A percentile compares a stretch with the other conserved stretches of the same genome.
phyloP scores from a whole-genome alignment of 768 basidiomycete species.

The Rhodotorula sphaerocarpa region DNA sequence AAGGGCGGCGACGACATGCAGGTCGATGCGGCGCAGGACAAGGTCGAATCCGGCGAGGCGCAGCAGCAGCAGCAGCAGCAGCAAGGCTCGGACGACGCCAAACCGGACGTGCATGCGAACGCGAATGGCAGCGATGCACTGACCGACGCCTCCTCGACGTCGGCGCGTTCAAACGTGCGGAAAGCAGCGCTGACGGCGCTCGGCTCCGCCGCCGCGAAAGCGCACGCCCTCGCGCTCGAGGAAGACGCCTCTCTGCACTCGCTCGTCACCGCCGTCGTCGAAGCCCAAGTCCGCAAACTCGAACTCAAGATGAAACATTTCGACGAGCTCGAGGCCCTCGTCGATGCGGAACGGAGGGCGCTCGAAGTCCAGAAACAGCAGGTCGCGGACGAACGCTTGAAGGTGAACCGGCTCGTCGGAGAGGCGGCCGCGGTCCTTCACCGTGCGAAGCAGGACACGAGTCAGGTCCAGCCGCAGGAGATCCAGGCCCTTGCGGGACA shows the following conservation, averaged over 20 bases:
- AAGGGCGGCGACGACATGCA: conserved; percentile 16
- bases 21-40: conserved; percentile 16
- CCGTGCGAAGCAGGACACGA: conserved; percentile 15
- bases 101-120: conserved; percentile 43
- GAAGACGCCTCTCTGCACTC: conserved; percentile 73
- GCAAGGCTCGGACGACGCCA: conserved; percentile 43
- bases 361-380: conserved; percentile 74
- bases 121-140: conserved; percentile 9
- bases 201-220: conserved; percentile 77
- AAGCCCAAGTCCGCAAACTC: conserved; percentile 65
- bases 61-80: neutral
- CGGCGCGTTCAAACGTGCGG: conserved; percentile 66
- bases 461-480: conserved; percentile 5
- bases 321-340: conserved; percentile 80
- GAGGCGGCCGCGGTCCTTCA: conserved; percentile 8
- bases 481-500: neutral
- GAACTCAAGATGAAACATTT: conserved; percentile 93
- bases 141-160: conserved; percentile 21
- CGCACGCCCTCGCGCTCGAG: conserved; percentile 65
- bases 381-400: conserved; percentile 64
- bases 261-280: conserved; percentile 69
- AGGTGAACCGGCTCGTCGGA: conserved; percentile 39
- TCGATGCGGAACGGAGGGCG: conserved; percentile 80
- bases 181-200: conserved; percentile 82
- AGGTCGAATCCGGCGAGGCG: conserved; percentile 6